Evolutionary conservation across 2,329 filamentous ascomycete species (phyloP), one percentile per base, ranked within the genome.

Genomic region (Ceratocystis harringtonii): DNA sequence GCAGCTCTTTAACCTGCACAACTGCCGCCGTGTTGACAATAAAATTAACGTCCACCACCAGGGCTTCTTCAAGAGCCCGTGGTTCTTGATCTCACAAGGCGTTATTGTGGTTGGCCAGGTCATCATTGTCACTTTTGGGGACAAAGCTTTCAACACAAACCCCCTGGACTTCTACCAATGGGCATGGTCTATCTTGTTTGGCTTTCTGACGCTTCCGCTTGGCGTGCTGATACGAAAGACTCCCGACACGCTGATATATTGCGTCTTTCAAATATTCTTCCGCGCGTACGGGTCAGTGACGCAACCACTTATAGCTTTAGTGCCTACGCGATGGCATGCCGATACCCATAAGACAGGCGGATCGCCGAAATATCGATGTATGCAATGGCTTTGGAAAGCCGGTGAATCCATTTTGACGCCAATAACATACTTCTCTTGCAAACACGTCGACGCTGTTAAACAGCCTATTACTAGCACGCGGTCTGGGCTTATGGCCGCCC

Each of bases 21-120:
- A 86, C 74, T 84, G 83, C 71, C 79, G 84, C 36, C 81, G 83
- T 48, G 76, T 85, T 0, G 83, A 85, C 70, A 85, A 85, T 73
- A 85, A 84, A 68, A 84, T 92, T 74, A 92, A 94, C 72, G 86
- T 94, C 65, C 76, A 75, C 70, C 90, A 92, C 68, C 88, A 92
- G 72, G 87, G 87, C 30, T 82, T 92, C 57, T 77, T 82, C 19
- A 80, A 80, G 65, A 95, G 94, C 71, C 85, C 81, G 68, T 92
- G 89, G 82, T 94, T 94, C 76, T 78, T 88, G 43, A 78, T 77
- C 3, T 88, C 89, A 48, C 81, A 87, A 70, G 71, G 79, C 28
- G 78, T 88, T 70, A 90, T 88, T 70, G 76, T 88, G 55, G 84
- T 80, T 12, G 87, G 86, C 7, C 87, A 90, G 71, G 78, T 86